Evolutionary conservation across 768 basidiomycete genomes (phyloP).

Genomic region (Xerocomus potaroensis): DNA sequence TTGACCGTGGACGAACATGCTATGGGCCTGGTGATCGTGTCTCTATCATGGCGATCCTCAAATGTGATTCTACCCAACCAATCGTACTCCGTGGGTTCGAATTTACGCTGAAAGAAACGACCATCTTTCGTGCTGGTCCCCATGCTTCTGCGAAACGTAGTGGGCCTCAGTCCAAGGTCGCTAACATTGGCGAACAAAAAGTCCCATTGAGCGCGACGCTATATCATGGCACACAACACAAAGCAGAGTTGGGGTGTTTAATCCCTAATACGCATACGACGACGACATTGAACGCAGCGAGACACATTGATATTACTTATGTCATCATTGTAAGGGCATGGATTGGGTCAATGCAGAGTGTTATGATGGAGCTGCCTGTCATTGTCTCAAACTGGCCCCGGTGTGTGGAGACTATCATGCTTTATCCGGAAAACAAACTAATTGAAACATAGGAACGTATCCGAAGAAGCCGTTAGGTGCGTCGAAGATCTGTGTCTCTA

Average conservation of each 20-base stretch:
- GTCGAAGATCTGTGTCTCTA: background rate
- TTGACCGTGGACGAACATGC: slow-evolving; percentile 73
- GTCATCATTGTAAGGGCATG: slow-evolving; percentile 72
- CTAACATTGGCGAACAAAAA: slow-evolving; percentile 65
- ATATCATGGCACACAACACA: slow-evolving; percentile 66
- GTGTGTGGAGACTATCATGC: slow-evolving; percentile 36
- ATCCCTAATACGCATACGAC: slow-evolving; percentile 74
- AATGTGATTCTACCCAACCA: slow-evolving; percentile 63
- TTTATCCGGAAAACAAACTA: background rate
- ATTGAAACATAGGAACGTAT: slow-evolving; percentile 50
- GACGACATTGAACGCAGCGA: slow-evolving; percentile 74
- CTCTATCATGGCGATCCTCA: slow-evolving; percentile 63
- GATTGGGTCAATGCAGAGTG: slow-evolving; percentile 59
- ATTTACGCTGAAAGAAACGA: slow-evolving; percentile 72
- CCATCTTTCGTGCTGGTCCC: slow-evolving; percentile 64
- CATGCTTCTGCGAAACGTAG: slow-evolving; percentile 49
- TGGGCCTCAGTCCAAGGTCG: slow-evolving; percentile 51
- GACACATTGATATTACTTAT: slow-evolving; percentile 86
- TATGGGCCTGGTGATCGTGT: slow-evolving; percentile 86
- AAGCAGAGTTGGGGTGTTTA: slow-evolving; percentile 66
- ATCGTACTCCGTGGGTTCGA: slow-evolving; percentile 82
- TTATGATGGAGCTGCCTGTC: slow-evolving; percentile 72
- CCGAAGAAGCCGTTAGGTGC: slow-evolving; percentile 61
- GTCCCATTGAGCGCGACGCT: slow-evolving; percentile 68
- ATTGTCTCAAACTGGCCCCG: slow-evolving; percentile 85